Conservation (phyloP, 2,329 filamentous ascomycete species). For the Aspergillus tamarii region DNA sequence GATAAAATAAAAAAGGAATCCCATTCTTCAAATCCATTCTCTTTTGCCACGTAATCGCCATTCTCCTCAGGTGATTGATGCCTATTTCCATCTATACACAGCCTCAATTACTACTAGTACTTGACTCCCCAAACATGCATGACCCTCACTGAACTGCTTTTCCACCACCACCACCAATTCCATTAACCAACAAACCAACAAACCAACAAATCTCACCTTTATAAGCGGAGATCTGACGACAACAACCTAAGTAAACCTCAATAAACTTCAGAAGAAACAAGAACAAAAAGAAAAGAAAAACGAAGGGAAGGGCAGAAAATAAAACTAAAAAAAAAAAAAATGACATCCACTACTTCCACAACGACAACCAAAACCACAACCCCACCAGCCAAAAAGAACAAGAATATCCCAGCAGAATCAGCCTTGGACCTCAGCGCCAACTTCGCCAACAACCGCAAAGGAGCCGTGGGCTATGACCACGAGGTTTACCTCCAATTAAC, state of each 20-base stretch:
- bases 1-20: neutral
- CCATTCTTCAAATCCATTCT: neutral
- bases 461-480: constrained; percentile 34
- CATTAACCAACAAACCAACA: neutral
- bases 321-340: neutral
- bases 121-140: neutral
- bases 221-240: neutral
- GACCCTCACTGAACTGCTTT: neutral
- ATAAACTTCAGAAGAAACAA: neutral
- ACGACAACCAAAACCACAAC: constrained; percentile 2
- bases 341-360: constrained; percentile 8
- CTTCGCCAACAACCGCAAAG: constrained; percentile 19
- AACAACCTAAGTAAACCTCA: neutral
- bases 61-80: neutral
- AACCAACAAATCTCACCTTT: neutral
- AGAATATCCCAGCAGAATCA: constrained; percentile 34
- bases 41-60: neutral
- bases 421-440: constrained; percentile 56
- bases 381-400: neutral
- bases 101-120: neutral
- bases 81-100: constrained; percentile 1
- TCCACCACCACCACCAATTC: neutral
- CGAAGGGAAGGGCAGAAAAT: neutral
- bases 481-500: constrained; percentile 35
- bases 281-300: neutral